Percentiles rank a stretch among this genome's conserved stretches.
These are phyloP conservation scores for Trichoderma afroharzianum DNA, from an alignment of 2,329 filamentous ascomycete species.

Conservation along the genomic window DNA sequence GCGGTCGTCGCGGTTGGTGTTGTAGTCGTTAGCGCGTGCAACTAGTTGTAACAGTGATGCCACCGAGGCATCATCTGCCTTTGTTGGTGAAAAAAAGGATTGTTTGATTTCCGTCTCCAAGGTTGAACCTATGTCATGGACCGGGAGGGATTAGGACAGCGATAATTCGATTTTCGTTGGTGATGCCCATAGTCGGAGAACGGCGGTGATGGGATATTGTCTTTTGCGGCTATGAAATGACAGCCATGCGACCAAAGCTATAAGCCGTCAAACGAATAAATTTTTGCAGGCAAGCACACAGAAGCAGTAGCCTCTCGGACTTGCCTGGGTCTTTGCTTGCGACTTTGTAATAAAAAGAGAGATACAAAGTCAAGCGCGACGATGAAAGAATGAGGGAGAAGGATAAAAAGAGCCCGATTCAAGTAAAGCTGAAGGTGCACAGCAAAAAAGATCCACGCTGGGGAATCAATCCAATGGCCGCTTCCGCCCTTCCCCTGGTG, in stretches of 20 bases:
- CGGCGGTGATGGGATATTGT: slow-evolving; percentile 8
- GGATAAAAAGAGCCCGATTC: slow-evolving; percentile 8
- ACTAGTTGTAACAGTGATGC: slow-evolving; percentile 6
- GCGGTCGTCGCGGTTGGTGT: slow-evolving; percentile 11
- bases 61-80: slow-evolving; percentile 18
- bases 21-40: slow-evolving; percentile 5
- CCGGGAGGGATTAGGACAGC: slow-evolving; percentile 17
- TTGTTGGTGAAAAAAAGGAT: neutral
- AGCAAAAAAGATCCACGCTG: neutral
- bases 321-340: slow-evolving; percentile 9
- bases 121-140: slow-evolving; percentile 17
- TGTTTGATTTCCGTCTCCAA: neutral
- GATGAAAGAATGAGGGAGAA: neutral
- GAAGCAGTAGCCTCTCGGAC: slow-evolving; percentile 9
- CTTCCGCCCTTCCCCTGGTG: slow-evolving; percentile 5
- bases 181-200: slow-evolving; percentile 25
- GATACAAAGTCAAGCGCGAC: slow-evolving; percentile 6
- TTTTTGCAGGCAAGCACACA: slow-evolving; percentile 11
- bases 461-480: slow-evolving; percentile 13
- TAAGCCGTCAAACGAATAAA: slow-evolving; percentile 5
- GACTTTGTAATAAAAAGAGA: slow-evolving; percentile 9
- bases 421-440: slow-evolving; percentile 6
- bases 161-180: slow-evolving; percentile 21
- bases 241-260: slow-evolving; percentile 17
- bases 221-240: slow-evolving; percentile 6